Evolutionary conservation across 2,329 filamentous ascomycete species (phyloP).

Genomic region (Curvularia verruculosa): DNA sequence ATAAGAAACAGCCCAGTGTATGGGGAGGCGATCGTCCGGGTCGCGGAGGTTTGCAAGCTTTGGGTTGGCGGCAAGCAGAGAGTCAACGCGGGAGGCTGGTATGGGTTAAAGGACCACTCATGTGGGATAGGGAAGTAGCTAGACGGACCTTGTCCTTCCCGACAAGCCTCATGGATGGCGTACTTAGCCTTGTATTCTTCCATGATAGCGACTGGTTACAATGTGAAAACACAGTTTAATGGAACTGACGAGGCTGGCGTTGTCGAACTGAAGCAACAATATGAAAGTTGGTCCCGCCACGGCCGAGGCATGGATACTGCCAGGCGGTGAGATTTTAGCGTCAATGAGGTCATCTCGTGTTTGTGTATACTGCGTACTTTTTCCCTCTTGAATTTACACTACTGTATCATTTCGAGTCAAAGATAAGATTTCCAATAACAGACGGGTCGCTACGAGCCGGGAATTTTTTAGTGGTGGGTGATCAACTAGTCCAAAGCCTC

Average conservation of each 20-base stretch:
- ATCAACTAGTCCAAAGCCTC: background rate
- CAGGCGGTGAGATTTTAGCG: background rate
- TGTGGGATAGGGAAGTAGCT: constrained; percentile 3
- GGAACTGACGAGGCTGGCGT: background rate
- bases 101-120: constrained; percentile 61
- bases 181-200: constrained; percentile 64
- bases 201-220: constrained; percentile 12
- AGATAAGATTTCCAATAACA: background rate
- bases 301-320: constrained; percentile 10
- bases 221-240: background rate
- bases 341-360: constrained; percentile 1
- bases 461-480: background rate
- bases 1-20: constrained; percentile 93
- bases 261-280: background rate
- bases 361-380: background rate
- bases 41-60: constrained; percentile 77
- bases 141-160: constrained; percentile 78
- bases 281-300: constrained; percentile 8
- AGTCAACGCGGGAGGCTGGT: constrained; percentile 73
- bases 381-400: background rate
- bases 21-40: constrained; percentile 84
- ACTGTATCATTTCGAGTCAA: background rate
- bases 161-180: constrained; percentile 83
- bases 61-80: constrained; percentile 76
- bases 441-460: background rate